Evolutionary conservation across 202 grass and related monocot species (phyloP).

Genomic region (Setaria viridis): DNA sequence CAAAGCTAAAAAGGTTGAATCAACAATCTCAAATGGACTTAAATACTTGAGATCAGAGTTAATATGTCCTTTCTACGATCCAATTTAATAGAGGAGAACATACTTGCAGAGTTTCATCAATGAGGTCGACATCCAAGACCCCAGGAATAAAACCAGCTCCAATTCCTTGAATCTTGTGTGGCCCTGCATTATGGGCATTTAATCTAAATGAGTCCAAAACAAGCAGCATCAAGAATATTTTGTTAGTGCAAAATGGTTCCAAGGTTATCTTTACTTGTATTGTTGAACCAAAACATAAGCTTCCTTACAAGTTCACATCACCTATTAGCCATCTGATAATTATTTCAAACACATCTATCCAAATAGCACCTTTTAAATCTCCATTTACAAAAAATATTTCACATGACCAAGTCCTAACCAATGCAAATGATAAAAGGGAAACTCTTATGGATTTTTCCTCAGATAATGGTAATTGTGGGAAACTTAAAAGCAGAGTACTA

Average conservation of each 20-base stretch:
- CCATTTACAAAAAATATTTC: slow-evolving; percentile 23
- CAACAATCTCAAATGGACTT: not conserved
- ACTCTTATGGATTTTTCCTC: not conserved
- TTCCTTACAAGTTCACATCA: not conserved
- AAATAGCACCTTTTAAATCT: not conserved
- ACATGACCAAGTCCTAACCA: slow-evolving; percentile 13
- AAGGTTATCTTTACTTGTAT: slow-evolving; percentile 19
- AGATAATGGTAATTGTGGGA: not conserved
- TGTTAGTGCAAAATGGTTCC: slow-evolving; percentile 35
- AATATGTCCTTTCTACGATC: slow-evolving; percentile 11
- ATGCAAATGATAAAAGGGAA: slow-evolving; percentile 2
- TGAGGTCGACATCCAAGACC: slow-evolving; percentile 73
- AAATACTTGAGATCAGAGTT: not conserved
- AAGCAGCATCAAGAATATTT: slow-evolving; percentile 12
- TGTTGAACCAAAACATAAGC: not conserved
- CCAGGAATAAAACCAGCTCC: slow-evolving; percentile 95
- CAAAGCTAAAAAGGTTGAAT: not conserved
- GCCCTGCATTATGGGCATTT: slow-evolving; percentile 54
- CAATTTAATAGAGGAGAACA: slow-evolving; percentile 18
- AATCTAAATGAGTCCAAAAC: slow-evolving; percentile 36
- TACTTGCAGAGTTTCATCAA: slow-evolving; percentile 86
- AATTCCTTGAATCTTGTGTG: slow-evolving; percentile 98
- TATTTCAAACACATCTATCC: not conserved
- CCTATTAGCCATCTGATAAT: not conserved
- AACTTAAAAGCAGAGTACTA: not conserved